Evolutionary conservation across 805 yeast genomes (phyloP), one percentile per base, ranked within the genome.

Genomic region (Ascoidea asiatica): DNA sequence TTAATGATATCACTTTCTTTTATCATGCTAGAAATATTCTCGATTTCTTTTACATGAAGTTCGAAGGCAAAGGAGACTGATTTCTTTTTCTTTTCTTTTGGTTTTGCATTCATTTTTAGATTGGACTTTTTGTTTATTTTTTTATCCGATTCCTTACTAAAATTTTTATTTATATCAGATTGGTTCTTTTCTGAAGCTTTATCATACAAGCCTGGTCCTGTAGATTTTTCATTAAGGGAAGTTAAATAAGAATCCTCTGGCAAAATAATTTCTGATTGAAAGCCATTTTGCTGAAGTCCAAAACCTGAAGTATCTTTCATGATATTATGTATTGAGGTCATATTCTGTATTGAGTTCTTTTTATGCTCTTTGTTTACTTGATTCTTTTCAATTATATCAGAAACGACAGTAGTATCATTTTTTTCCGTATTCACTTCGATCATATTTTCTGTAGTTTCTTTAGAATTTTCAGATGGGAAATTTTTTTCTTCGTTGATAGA

Each of bases 1-100:
- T n/a, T n/a, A n/a, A n/a, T n/a, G n/a, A 11, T 50, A 40, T 56
- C 53, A 15, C 55, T 56, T 15, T 60, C 52, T 49, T 58, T 68
- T 48, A 75, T 53, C 36, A 67, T 67, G 23, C 67, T 68, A 54
- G 79, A 75, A 2, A 77, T 64, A 50, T 76, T 73, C 42, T 75
- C 81, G 41, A 81, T 67, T 46, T 76, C 77, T 48, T 77, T 79
- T 8, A 81, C 70, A 40, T 77, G 73, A 29, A 77, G 63, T 2
- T 61, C 61, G 1, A 66, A 65, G 0, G 78, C 66, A 60, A 80
- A 81, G 17, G 69, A 58, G 7, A 81, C 86, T 2, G 72, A 59
- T 51, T 75, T n/a, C n/a, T n/a, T 77, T 49, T 65, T 65, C 35
- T 29, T 43, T 6, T 42, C 21, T 21, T 36, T 42, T 7, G 21